phyloP scores from a whole-genome alignment of 495 filamentous ascomycete species.

The Aspergillus mulundensis region DNA sequence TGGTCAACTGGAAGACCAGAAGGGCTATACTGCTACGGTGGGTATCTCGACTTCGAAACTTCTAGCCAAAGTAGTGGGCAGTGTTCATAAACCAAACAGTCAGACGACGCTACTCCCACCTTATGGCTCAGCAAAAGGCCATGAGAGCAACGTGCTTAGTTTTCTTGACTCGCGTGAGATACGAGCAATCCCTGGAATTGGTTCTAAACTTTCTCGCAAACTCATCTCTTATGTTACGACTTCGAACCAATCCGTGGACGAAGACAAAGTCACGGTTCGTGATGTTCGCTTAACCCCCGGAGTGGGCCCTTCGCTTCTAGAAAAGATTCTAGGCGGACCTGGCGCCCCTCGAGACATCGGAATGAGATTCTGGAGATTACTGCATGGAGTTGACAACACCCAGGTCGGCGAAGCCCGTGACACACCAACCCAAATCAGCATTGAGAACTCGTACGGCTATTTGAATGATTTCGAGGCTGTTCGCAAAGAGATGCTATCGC shows the following conservation, averaged over 20 bases:
- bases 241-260: background rate
- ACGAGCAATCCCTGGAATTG: slow-evolving; percentile 81
- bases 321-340: slow-evolving; percentile 62
- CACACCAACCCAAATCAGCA: slow-evolving; percentile 84
- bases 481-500: slow-evolving; percentile 55
- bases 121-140: slow-evolving; percentile 29
- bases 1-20: slow-evolving; percentile 64
- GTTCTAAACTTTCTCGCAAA: slow-evolving; percentile 68
- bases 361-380: slow-evolving; percentile 66
- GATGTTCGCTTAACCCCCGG: slow-evolving; percentile 57
- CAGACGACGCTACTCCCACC: slow-evolving; percentile 79
- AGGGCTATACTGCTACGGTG: slow-evolving; percentile 81
- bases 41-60: slow-evolving; percentile 84
- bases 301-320: slow-evolving; percentile 58
- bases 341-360: slow-evolving; percentile 68
- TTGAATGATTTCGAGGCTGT: slow-evolving; percentile 60
- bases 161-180: slow-evolving; percentile 79
- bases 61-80: slow-evolving; percentile 79
- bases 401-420: slow-evolving; percentile 68
- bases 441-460: slow-evolving; percentile 82
- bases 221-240: slow-evolving; percentile 54
- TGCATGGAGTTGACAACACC: slow-evolving; percentile 62
- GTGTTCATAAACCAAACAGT: slow-evolving; percentile 75
- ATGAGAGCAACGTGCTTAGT: slow-evolving; percentile 47
- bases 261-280: slow-evolving; percentile 49